Evolutionary conservation across 1,284 basidiomycete genomes (phyloP).

Genomic region (Cryptococcus sp.): DNA sequence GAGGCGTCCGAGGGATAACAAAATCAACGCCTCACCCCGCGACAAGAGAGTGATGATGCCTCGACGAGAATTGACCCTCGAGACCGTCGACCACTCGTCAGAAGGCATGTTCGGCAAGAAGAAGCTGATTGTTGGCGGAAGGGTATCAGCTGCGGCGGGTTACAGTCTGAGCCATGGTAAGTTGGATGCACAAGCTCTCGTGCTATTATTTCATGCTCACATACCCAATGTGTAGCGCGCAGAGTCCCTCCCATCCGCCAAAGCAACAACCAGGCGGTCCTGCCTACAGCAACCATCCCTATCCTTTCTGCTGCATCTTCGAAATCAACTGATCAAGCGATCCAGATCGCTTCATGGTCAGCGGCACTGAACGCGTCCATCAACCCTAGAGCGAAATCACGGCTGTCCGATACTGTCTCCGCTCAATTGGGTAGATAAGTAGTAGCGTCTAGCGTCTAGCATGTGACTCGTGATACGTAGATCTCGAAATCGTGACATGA

Average conservation of each 20-base stretch:
- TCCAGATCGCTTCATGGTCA: slow-evolving; percentile 14
- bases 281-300: slow-evolving; percentile 14
- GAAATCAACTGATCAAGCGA: slow-evolving; percentile 12
- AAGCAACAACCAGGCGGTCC: background rate
- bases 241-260: slow-evolving; percentile 6
- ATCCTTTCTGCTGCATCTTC: slow-evolving; percentile 10
- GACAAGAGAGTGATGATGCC: slow-evolving; percentile 13
- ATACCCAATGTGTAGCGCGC: slow-evolving; percentile 9
- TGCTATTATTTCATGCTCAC: background rate
- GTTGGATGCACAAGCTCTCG: background rate
- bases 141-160: background rate
- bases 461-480: too few relatives aligned
- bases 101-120: slow-evolving; percentile 20
- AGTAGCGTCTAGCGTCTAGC: too few relatives aligned
- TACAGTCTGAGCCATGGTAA: slow-evolving; percentile 11
- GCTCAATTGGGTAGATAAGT: slow-evolving; percentile 8
- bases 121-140: slow-evolving; percentile 4
- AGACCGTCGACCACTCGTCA: slow-evolving; percentile 15
- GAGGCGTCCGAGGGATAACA: slow-evolving; percentile 3
- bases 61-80: slow-evolving; percentile 12
- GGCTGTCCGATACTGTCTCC: slow-evolving; percentile 9
- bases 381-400: slow-evolving; percentile 2
- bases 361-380: slow-evolving; percentile 18
- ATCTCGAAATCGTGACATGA: too few relatives aligned
- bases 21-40: background rate